Conservation (phyloP, 139 green algal genomes). For the Chlorella sp. region DNA sequence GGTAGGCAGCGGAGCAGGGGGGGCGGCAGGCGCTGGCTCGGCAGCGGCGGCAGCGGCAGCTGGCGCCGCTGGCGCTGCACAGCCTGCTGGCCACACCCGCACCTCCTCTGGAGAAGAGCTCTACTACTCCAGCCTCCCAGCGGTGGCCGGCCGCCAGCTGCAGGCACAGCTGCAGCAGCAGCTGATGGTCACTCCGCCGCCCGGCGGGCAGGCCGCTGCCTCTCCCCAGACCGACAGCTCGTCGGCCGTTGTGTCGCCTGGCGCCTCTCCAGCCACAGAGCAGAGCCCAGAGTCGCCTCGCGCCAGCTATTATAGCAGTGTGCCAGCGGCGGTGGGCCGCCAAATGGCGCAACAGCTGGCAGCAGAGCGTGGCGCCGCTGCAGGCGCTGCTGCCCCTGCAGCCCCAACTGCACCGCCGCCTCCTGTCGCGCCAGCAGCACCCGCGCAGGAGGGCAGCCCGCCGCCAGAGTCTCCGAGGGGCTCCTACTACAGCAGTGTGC, state of each 20-base stretch:
- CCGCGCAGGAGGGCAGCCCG: not conserved
- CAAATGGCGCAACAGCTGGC: no score
- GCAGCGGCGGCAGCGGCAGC: not conserved
- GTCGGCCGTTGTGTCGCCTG: no score
- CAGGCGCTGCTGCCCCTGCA: not conserved
- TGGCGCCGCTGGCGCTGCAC: not conserved
- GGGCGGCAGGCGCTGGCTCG: no score
- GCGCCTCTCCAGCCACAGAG: no score
- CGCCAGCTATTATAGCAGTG: no score
- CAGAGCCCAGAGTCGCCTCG: no score
- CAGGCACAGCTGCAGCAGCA: slow-evolving; percentile 11
- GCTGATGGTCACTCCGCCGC: not conserved
- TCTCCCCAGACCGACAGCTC: no score
- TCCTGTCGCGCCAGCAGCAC: not conserved
- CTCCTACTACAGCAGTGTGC: not conserved
- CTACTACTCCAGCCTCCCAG: slow-evolving; percentile 33
- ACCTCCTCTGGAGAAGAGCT: not conserved
- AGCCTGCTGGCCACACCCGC: not conserved
- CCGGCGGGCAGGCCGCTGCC: no score
- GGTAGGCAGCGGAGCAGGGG: no score
- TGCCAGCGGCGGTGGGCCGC: no score
- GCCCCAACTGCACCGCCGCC: not conserved
- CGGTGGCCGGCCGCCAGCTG: not conserved
- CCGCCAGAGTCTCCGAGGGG: no score
- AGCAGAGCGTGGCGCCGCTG: no score